Conservation (phyloP, 2,329 filamentous ascomycete species). For the Colletotrichum limetticola region DNA sequence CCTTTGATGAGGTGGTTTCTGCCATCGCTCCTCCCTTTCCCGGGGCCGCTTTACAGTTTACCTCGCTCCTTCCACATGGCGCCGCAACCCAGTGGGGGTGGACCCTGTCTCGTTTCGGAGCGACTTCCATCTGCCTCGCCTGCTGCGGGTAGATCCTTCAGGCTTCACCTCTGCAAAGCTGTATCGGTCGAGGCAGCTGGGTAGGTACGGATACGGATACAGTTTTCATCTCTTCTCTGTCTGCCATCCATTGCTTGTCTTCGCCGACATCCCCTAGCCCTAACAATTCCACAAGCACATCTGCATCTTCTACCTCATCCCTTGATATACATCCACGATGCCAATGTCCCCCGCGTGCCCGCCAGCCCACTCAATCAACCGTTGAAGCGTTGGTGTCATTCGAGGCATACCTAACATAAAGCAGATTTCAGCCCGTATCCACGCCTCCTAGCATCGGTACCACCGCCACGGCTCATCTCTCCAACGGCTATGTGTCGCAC, state of each 20-base stretch:
- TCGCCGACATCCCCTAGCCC: not conserved
- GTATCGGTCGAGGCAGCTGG: not conserved
- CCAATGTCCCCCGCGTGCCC: no score
- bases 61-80: slow-evolving; percentile 21
- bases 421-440: not conserved
- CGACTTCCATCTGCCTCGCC: slow-evolving; percentile 16
- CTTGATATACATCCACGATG: not conserved
- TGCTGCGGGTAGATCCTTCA: slow-evolving; percentile 1
- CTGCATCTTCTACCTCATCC: not conserved
- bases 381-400: not conserved
- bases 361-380: not conserved
- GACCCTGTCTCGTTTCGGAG: slow-evolving; percentile 31
- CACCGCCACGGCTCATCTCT: slow-evolving; percentile 4
- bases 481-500: slow-evolving; percentile 11
- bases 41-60: slow-evolving; percentile 1
- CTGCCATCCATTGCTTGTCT: not conserved
- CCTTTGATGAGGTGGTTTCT: not conserved
- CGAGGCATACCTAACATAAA: not conserved
- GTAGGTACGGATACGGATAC: not conserved
- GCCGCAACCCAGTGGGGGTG: slow-evolving; percentile 15
- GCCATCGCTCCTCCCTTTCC: slow-evolving; percentile 14
- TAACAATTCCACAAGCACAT: not conserved
- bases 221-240: not conserved
- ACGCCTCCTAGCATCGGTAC: not conserved
- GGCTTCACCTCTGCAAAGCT: not conserved